Base-by-base conservation (phyloP, 2,329 filamentous ascomycete species). In the Blumeriella jaapii region DNA sequence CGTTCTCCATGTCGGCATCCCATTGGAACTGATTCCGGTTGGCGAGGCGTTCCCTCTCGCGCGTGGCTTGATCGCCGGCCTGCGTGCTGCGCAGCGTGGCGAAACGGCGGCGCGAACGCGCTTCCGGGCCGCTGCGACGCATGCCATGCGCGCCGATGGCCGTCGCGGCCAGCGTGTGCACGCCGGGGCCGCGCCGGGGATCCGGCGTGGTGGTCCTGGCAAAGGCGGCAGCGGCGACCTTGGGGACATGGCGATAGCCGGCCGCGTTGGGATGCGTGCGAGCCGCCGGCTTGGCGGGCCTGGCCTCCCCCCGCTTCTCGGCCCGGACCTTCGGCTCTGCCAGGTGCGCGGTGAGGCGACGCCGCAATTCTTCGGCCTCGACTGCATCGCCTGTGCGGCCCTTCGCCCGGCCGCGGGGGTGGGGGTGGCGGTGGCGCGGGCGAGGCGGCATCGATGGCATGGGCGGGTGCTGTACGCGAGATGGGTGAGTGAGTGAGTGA, bases 161-260 rank as follows among this genome's bases (percentile, higher is more conserved):
- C 13, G 56, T 52, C 24, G 57, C 56, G 6, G 67, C 65, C 9
- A 69, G 49, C 34, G 59, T 63, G 44, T 68, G 65, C 9, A 60
- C 51, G 18, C n/a, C n/a, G n/a, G n/a, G 62, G 54, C 16, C 55
- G 55, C 50, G 59, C 55, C 25, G 50, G n/a, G n/a, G 47, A 13
- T 63, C 61, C 11, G 61, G 57, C 1, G 68, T 71, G 0, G 70
- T 65, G 0, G 71, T 75, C 27, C 61, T 57, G 7, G 63, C 57
- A 47, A 75, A 76, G 38, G 74, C 69, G 9, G 61, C 50, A 1
- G 71, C 70, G 0, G 71, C 71, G 22, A 68, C 61, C 34, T 61
- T 60, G 10, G 72, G 72, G 2, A 73, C 55, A 45, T 75, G 66
- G 22, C 59, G 66, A 43, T 71, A 67, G 5, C 49, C 44, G 11